phyloP scores from a whole-genome alignment of 768 basidiomycete species.

The Roridomyces roridus region DNA sequence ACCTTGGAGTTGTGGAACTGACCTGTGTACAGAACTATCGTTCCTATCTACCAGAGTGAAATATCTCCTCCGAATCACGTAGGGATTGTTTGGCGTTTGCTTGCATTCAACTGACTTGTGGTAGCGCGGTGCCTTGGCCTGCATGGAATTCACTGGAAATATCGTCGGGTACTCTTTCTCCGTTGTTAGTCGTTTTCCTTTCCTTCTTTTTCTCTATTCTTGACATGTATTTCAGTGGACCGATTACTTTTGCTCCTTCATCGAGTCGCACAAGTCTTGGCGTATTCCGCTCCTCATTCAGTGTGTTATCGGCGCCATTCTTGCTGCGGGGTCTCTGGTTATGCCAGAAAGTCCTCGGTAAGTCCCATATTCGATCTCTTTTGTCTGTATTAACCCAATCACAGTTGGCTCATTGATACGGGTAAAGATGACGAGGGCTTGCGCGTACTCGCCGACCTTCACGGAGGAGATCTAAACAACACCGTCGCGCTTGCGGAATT shows the following conservation, averaged over 20 bases:
- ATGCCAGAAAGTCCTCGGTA: conserved; percentile 93
- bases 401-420: conserved; percentile 88
- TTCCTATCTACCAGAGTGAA: conserved; percentile 95
- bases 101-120: neutral
- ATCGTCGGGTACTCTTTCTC: conserved; percentile 90
- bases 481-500: conserved; percentile 81
- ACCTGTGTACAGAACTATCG: conserved; percentile 73
- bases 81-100: too few species aligned
- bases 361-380: conserved; percentile 2
- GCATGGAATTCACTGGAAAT: conserved; percentile 95
- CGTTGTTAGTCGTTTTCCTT: conserved; percentile 63
- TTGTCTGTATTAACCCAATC: neutral
- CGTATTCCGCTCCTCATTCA: conserved; percentile 88
- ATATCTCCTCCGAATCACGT: conserved; percentile 93
- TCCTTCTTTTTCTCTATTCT: conserved; percentile 3
- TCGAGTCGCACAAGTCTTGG: conserved; percentile 90
- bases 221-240: conserved; percentile 68
- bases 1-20: conserved; percentile 10
- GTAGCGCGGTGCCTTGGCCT: conserved; percentile 88
- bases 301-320: conserved; percentile 83
- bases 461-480: conserved; percentile 79
- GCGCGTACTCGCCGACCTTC: conserved; percentile 86
- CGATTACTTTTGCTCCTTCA: conserved; percentile 91
- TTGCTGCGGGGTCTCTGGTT: conserved; percentile 78
- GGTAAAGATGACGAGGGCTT: conserved; percentile 85